Evolutionary conservation across 2,329 filamentous ascomycete genomes (phyloP).

Genomic region (Penicillium sp.): DNA sequence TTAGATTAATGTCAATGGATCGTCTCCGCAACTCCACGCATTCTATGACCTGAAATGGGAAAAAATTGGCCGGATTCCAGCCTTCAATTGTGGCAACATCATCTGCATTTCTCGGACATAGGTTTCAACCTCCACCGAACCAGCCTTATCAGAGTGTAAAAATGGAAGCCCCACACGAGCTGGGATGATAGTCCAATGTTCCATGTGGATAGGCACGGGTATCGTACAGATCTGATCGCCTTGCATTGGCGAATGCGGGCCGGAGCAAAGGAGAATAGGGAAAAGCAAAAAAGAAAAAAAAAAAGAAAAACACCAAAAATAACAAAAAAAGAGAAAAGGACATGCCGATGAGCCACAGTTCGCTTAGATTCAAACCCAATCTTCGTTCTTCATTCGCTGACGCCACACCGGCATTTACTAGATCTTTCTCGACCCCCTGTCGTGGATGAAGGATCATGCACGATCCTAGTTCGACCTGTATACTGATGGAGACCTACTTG

Average conservation of each 20-base stretch:
- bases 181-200: background rate
- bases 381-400: background rate
- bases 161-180: background rate
- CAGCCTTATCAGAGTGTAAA: background rate
- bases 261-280: conserved; percentile 5
- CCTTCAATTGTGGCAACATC: background rate
- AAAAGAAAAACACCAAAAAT: background rate
- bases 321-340: background rate
- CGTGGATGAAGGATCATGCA: background rate
- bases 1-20: background rate
- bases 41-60: background rate
- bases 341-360: background rate
- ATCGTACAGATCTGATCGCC: conserved; percentile 15
- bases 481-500: background rate
- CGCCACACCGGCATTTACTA: conserved; percentile 8
- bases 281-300: background rate
- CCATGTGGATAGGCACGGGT: conserved; percentile 14
- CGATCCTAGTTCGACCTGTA: conserved; percentile 1
- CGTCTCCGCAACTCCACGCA: background rate
- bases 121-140: background rate
- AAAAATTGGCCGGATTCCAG: background rate
- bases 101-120: background rate
- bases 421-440: background rate
- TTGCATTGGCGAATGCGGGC: conserved; percentile 11
- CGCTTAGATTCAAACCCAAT: conserved; percentile 1